Conservation (phyloP, 805 yeast species). For the Yamadazyma takamatsuzukensis region DNA sequence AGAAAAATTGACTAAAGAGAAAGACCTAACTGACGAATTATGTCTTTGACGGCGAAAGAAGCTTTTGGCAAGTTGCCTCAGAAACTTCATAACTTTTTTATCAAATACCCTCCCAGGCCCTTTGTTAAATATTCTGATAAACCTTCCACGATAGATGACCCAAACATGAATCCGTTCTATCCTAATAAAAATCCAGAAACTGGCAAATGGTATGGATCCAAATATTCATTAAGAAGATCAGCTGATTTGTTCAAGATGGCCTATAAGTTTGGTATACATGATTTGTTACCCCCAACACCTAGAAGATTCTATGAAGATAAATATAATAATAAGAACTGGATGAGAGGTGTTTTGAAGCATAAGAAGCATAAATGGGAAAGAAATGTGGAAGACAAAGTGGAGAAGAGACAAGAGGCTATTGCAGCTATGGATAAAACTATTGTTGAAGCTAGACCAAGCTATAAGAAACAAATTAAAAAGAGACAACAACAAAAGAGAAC, state of each 20-base stretch:
- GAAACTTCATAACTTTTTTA: constrained; percentile 68
- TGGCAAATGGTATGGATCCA: constrained; percentile 70
- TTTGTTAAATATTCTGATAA: constrained; percentile 58
- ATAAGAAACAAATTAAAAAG: constrained; percentile 37
- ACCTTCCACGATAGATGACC: constrained; percentile 64
- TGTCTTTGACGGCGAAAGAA: constrained; percentile 33
- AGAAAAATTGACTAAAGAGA: background rate
- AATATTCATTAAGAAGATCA: constrained; percentile 76
- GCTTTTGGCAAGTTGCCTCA: constrained; percentile 64
- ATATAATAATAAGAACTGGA: constrained; percentile 61
- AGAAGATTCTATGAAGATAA: constrained; percentile 79
- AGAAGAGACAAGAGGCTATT: constrained; percentile 62
- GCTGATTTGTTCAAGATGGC: constrained; percentile 83
- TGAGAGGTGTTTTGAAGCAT: constrained; percentile 74
- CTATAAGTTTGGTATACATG: constrained; percentile 71
- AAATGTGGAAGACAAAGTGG: constrained; percentile 53
- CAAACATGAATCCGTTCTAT: constrained; percentile 79
- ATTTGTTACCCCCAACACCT: constrained; percentile 65
- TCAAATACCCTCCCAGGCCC: constrained; percentile 83
- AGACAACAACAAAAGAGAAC: constrained; percentile 31
- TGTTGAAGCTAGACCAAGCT: constrained; percentile 52
- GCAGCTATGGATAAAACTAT: constrained; percentile 63
- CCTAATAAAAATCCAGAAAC: constrained; percentile 84
- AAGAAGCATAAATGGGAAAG: constrained; percentile 83
- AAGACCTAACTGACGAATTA: constrained; percentile 7